A percentile compares a stretch with the other conserved stretches of the same genome.
Evolutionary conservation across 352 stramenopile genomes (phyloP).

Genomic region (Phytophthora podocarpi): DNA sequence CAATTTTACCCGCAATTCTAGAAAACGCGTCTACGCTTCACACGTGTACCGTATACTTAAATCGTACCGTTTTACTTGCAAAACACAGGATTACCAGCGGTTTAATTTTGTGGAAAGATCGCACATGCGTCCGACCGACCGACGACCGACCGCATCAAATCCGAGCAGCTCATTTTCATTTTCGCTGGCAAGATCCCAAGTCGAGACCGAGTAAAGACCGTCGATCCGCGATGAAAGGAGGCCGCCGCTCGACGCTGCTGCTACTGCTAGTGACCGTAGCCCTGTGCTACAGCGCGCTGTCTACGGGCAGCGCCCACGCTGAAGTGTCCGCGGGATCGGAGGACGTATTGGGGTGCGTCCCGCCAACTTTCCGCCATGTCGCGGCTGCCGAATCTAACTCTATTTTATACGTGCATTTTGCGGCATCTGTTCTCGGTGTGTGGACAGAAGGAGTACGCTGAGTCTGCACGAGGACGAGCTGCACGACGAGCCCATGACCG

Average conservation of each 20-base stretch:
- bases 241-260: constrained; percentile 28
- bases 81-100: too few species aligned
- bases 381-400: not conserved
- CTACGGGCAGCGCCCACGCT: constrained; percentile 23
- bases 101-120: constrained; percentile 32
- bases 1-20: constrained; percentile 23
- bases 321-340: constrained; percentile 47
- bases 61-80: too few species aligned
- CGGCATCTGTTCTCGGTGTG: not conserved
- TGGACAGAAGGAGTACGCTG: constrained; percentile 37
- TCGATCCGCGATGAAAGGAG: constrained; percentile 19
- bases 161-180: constrained; percentile 20
- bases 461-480: constrained; percentile 53
- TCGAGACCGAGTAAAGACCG: not conserved
- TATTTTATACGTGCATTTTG: too few species aligned
- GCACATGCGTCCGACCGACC: constrained; percentile 4
- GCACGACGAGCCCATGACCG: constrained; percentile 40
- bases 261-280: constrained; percentile 46
- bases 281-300: constrained; percentile 40
- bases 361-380: not conserved
- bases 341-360: constrained; percentile 46
- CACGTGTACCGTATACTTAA: constrained; percentile 14
- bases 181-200: constrained; percentile 16
- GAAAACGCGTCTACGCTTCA: constrained; percentile 7
- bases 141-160: constrained; percentile 13